phyloP scores from a whole-genome alignment of 768 basidiomycete genomes.

The Leccinellum albellum region DNA sequence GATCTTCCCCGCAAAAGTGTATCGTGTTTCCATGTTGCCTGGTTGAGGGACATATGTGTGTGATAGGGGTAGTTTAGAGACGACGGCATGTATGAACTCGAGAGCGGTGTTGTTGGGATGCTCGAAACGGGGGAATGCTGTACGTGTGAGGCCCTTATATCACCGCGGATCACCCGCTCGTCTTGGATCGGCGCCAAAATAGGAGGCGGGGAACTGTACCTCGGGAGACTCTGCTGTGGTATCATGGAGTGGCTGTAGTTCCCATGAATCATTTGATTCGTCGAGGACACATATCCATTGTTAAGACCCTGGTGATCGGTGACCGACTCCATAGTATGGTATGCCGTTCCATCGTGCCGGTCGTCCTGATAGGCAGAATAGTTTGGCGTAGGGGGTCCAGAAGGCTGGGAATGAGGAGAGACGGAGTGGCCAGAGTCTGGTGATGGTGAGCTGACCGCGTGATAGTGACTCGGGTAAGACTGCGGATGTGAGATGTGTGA shows the following conservation, averaged over 20 bases:
- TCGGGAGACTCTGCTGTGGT: slow-evolving; percentile 21
- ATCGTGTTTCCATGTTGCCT: slow-evolving; percentile 47
- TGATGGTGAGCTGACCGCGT: slow-evolving; percentile 40
- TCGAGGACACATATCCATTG: slow-evolving; percentile 33
- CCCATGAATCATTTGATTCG: slow-evolving; percentile 24
- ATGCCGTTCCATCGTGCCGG: slow-evolving; percentile 35
- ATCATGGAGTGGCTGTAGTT: slow-evolving; percentile 21
- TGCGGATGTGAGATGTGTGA: slow-evolving; percentile 58
- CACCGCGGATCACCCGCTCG: slow-evolving; percentile 31
- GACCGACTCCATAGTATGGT: slow-evolving; percentile 34
- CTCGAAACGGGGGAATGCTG: slow-evolving; percentile 31
- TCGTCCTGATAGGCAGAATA: slow-evolving; percentile 49
- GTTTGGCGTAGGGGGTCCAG: slow-evolving; percentile 31
- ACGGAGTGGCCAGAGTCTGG: slow-evolving; percentile 51
- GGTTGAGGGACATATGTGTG: slow-evolving; percentile 34
- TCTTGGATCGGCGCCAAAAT: slow-evolving; percentile 55
- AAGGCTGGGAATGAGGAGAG: slow-evolving; percentile 32
- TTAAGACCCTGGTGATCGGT: slow-evolving; percentile 28
- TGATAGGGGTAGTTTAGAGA: slow-evolving; percentile 43
- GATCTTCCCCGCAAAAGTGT: slow-evolving; percentile 36
- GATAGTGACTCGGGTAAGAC: slow-evolving; percentile 37
- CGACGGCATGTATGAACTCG: slow-evolving; percentile 40
- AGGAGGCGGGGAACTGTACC: slow-evolving; percentile 54
- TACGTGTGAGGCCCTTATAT: slow-evolving; percentile 28
- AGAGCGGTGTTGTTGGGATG: slow-evolving; percentile 30